Conservation (phyloP, 2,329 filamentous ascomycete genomes). For the Parastagonospora avenae region DNA sequence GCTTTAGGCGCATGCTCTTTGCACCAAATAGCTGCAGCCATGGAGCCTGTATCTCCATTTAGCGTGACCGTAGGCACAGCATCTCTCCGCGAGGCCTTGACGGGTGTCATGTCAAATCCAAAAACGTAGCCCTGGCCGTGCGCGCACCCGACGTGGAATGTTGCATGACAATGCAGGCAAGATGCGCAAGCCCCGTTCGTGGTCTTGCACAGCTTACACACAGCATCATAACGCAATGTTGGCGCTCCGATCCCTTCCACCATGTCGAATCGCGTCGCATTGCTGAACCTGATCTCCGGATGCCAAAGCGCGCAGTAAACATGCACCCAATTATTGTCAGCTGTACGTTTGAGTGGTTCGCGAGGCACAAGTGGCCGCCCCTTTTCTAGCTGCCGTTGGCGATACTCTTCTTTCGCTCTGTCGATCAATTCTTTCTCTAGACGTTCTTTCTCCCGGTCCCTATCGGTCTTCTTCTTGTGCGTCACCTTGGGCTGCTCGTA, state of each 20-base stretch:
- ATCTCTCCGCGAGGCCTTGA: slow-evolving; percentile 87
- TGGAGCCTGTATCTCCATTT: slow-evolving; percentile 78
- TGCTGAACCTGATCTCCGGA: slow-evolving; percentile 90
- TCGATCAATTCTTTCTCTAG: slow-evolving; percentile 82
- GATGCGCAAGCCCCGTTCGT: slow-evolving; percentile 77
- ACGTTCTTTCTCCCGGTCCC: slow-evolving; percentile 86
- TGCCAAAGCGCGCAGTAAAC: slow-evolving; percentile 92
- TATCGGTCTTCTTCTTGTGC: slow-evolving; percentile 89
- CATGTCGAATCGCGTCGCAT: slow-evolving; percentile 78
- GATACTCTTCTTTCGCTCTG: slow-evolving; percentile 80
- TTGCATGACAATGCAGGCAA: slow-evolving; percentile 74
- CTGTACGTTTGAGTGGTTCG: slow-evolving; percentile 90
- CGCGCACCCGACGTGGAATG: slow-evolving; percentile 89
- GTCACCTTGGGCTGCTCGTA: slow-evolving; percentile 79
- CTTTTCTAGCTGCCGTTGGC: slow-evolving; percentile 79
- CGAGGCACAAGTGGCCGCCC: slow-evolving; percentile 83
- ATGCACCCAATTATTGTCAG: slow-evolving; percentile 98
- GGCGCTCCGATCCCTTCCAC: slow-evolving; percentile 80
- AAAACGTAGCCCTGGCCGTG: slow-evolving; percentile 80
- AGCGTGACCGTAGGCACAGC: slow-evolving; percentile 79
- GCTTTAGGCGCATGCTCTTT: slow-evolving; percentile 79
- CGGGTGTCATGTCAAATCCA: slow-evolving; percentile 87
- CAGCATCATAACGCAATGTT: slow-evolving; percentile 78
- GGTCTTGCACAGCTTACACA: slow-evolving; percentile 83
- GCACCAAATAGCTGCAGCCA: slow-evolving; percentile 89